phyloP scores from a whole-genome alignment of 192 early-diverging fungal genomes.

The Coemansia sp. region DNA sequence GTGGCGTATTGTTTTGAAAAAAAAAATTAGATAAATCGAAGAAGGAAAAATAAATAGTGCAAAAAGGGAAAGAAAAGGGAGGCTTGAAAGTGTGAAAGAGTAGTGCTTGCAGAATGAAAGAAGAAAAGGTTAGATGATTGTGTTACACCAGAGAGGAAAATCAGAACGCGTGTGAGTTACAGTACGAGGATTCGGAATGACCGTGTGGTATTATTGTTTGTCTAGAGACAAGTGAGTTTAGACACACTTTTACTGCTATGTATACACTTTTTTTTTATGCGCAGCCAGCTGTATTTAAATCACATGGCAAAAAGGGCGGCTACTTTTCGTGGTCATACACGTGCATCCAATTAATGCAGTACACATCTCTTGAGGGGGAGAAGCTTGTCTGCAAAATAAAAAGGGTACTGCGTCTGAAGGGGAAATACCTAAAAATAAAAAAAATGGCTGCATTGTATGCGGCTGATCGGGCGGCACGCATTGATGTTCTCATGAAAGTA shows the following conservation, averaged over 20 bases:
- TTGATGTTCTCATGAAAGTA: background rate
- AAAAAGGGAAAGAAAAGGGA: background rate
- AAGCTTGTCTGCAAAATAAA: background rate
- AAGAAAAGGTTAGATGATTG: background rate
- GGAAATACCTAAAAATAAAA: background rate
- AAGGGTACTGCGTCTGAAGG: background rate
- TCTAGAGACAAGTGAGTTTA: background rate
- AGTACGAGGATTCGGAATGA: background rate
- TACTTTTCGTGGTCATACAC: background rate
- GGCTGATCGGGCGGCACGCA: background rate
- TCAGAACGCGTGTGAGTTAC: slow-evolving; percentile 1
- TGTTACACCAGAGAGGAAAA: background rate
- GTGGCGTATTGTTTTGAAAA: background rate
- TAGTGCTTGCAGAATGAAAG: background rate
- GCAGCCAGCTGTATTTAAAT: background rate
- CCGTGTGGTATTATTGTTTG: slow-evolving; percentile 1
- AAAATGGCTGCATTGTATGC: slow-evolving; percentile 1
- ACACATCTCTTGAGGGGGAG: background rate
- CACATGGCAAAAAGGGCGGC: background rate
- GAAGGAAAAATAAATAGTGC: background rate
- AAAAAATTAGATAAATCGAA: background rate
- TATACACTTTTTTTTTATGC: background rate
- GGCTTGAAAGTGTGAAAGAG: background rate
- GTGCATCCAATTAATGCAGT: background rate
- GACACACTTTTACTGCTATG: background rate